These are phyloP conservation scores for Diaporthe longicolla DNA, from an alignment of 2,329 filamentous ascomycete genomes.

Conservation along the genomic window DNA sequence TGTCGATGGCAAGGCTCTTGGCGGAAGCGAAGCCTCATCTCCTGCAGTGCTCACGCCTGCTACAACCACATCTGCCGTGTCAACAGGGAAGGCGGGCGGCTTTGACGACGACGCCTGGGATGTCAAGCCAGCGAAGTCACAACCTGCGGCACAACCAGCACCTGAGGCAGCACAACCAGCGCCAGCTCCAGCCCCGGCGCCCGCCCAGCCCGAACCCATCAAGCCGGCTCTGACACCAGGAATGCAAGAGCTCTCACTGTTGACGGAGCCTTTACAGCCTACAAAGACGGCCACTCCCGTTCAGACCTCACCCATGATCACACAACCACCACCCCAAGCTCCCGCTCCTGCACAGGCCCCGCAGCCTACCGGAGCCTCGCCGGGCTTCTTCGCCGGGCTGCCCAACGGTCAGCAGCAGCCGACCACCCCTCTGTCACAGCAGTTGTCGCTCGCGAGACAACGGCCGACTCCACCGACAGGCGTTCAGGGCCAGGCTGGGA, in stretches of 20 bases:
- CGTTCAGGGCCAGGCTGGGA: conserved; percentile 69
- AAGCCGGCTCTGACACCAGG: conserved; percentile 76
- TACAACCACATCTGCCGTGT: conserved; percentile 44
- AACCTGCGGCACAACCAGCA: conserved; percentile 45
- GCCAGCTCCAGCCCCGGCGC: conserved; percentile 54
- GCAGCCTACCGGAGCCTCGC: conserved; percentile 68
- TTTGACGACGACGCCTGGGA: conserved; percentile 99
- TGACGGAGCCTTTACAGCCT: conserved; percentile 67
- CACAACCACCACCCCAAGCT: conserved; percentile 50
- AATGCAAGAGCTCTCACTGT: conserved; percentile 70
- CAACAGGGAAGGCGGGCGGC: conserved; percentile 59
- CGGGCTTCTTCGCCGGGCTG: conserved; percentile 69
- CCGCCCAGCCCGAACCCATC: conserved; percentile 53
- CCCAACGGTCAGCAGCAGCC: conserved; percentile 53
- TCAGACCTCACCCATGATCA: conserved; percentile 52
- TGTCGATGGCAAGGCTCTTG: conserved; percentile 89
- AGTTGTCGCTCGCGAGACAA: conserved; percentile 70
- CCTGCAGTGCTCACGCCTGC: conserved; percentile 45
- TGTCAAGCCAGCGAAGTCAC: conserved; percentile 83
- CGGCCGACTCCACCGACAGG: conserved; percentile 79
- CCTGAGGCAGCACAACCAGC: conserved; percentile 53
- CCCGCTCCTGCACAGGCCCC: conserved; percentile 53
- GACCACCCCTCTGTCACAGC: conserved; percentile 58
- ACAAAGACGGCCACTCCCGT: conserved; percentile 57
- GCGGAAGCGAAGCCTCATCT: conserved; percentile 61